These are phyloP conservation scores for Amanita muscaria DNA, from an alignment of 768 basidiomycete genomes.

Conservation along the genomic window DNA sequence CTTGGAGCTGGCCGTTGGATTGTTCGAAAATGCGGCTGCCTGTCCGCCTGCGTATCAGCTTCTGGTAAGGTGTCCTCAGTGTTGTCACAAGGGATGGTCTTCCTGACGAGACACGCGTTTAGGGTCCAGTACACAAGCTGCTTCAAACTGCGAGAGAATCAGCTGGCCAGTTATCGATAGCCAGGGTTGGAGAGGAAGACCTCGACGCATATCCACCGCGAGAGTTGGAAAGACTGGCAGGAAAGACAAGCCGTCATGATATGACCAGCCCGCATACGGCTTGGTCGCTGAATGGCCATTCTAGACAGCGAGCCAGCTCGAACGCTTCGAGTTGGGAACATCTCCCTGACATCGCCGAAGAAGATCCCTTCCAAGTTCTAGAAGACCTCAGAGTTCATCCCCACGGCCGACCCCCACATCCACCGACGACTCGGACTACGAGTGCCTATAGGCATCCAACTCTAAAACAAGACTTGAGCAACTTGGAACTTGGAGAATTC, in stretches of 20 bases:
- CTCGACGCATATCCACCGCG: slow-evolving; percentile 23
- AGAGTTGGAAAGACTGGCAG: slow-evolving; percentile 49
- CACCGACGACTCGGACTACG: background rate
- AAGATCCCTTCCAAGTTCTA: slow-evolving; percentile 7
- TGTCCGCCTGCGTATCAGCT: slow-evolving; percentile 38
- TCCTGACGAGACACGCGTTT: background rate
- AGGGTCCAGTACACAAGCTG: slow-evolving; percentile 35
- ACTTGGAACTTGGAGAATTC: slow-evolving; percentile 17
- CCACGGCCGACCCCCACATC: slow-evolving; percentile 5
- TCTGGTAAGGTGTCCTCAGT: slow-evolving; percentile 25
- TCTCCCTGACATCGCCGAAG: background rate
- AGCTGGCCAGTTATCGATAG: slow-evolving; percentile 19
- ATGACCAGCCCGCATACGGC: slow-evolving; percentile 14
- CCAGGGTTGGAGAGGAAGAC: slow-evolving; percentile 14
- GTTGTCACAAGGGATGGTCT: too few species aligned
- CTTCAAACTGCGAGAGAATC: slow-evolving; percentile 36
- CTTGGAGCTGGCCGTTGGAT: slow-evolving; percentile 31
- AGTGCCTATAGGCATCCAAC: slow-evolving; percentile 34
- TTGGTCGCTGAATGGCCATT: background rate
- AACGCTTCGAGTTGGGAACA: background rate
- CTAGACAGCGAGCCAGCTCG: slow-evolving; percentile 1
- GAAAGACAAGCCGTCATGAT: slow-evolving; percentile 30
- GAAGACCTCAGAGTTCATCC: background rate
- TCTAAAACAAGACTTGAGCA: slow-evolving; percentile 47
- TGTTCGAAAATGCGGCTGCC: slow-evolving; percentile 41